Evolutionary conservation across 164 flowering plant species (phyloP), one percentile per base, ranked within the genome.

Genomic region (Sedum album): DNA sequence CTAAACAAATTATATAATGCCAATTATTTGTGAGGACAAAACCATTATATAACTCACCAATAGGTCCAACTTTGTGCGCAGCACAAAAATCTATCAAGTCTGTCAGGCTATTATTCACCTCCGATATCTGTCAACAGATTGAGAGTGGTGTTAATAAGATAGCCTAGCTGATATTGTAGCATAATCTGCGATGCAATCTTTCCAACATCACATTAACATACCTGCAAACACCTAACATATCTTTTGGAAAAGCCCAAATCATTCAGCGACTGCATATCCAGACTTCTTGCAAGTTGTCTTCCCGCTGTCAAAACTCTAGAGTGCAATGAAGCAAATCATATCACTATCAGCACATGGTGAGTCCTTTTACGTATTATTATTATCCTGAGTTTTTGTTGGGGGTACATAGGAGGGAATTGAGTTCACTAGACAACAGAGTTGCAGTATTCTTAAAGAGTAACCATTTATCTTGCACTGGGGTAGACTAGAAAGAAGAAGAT

Each of bases 221-320:
- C 99, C 99, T 92, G 99, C 81, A 95, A 77, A 75, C 97, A 87
- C 70, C 99, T 80, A 51, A 95, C 96, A 71, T 87, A 92, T 90
- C 97, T 82, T 77, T 95, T 95, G 21, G 97, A 90, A 73, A 92
- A 95, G 30, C 99, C 97, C 75, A 95, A 77, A 73, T 95, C 99
- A 79, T 95, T 95, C 65, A 95, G 71, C 23, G 94, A 86, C 70
- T 84, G 99, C 30, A 82, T 76, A 78, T 95, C 99, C 79, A 92
- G 76, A 77, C 84, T 82, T 81, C 79, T 88, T 8, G 84, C 89
- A 62, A 95, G 89, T 73, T 90, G 97, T 28, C 88, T 91, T 30
- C 99, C 94, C 68, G 97, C 97, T 28, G 88, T 74, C 63, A 86
- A 72, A 66, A 92, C 92, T 94, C 99, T 95, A 0, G 7, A 14